Percentiles rank a stretch among this genome's conserved stretches.
These are phyloP conservation scores for Zymoseptoria ardabiliae DNA, from an alignment of 2,329 filamentous ascomycete species.

Conservation along the genomic window DNA sequence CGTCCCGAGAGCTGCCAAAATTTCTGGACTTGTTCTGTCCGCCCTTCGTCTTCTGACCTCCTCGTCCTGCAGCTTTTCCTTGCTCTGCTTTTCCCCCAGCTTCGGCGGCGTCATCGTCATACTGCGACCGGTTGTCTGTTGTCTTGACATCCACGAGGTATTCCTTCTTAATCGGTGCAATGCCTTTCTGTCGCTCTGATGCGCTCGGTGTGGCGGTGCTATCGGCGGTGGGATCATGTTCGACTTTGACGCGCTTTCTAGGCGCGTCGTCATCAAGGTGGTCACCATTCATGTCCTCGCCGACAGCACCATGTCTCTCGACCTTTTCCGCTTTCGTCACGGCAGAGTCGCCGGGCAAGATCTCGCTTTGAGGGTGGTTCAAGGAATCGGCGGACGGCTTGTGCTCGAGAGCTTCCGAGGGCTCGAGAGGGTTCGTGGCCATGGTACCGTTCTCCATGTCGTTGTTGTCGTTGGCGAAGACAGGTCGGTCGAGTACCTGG, in stretches of 20 bases:
- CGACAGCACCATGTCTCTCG: constrained; percentile 26
- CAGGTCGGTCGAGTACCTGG: no score
- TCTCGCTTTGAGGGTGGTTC: constrained; percentile 29
- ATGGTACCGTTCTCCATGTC: neutral
- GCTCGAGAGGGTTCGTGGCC: constrained; percentile 20
- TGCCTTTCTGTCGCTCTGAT: constrained; percentile 42
- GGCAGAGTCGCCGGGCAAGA: constrained; percentile 31
- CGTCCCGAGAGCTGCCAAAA: constrained; percentile 74
- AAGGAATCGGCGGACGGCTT: constrained; percentile 13
- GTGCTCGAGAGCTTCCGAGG: constrained; percentile 17
- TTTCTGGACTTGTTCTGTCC: constrained; percentile 79
- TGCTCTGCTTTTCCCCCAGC: constrained; percentile 38
- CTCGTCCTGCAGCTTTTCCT: constrained; percentile 19
- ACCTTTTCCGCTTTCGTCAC: constrained; percentile 36
- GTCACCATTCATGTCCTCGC: constrained; percentile 3
- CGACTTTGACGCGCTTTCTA: constrained; percentile 34
- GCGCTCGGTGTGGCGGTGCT: constrained; percentile 9
- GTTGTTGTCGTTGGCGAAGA: no score
- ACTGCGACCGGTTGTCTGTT: constrained; percentile 7
- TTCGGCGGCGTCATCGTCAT: constrained; percentile 40
- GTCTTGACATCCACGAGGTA: constrained; percentile 36
- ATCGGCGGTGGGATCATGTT: constrained; percentile 14
- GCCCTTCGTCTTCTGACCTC: constrained; percentile 47
- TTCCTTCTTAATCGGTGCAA: constrained; percentile 68
- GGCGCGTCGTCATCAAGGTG: constrained; percentile 30